Conservation (phyloP, 1,284 basidiomycete species). For the Neolentinus lepideus region DNA sequence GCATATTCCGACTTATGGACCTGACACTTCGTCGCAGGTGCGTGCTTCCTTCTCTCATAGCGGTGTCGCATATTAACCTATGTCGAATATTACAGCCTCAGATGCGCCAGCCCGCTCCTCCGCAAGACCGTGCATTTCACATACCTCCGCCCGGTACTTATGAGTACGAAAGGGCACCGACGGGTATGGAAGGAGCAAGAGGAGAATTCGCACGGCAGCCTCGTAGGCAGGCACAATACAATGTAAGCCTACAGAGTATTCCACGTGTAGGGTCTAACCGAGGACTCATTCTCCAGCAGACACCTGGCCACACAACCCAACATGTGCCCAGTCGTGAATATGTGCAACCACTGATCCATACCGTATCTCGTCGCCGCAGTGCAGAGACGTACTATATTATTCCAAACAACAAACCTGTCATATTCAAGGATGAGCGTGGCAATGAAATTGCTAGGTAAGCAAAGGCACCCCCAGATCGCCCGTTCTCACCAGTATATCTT, state of each 20-base stretch:
- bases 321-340: neutral
- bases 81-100: too few species aligned
- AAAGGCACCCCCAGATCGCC: neutral
- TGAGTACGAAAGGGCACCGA: too few species aligned
- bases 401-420: slow-evolving; percentile 9
- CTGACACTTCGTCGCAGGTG: neutral
- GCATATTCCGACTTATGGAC: neutral
- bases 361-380: neutral
- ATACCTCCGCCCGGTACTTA: neutral
- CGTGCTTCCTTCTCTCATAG: neutral
- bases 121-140: neutral
- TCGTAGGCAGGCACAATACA: neutral
- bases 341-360: neutral
- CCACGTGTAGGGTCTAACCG: neutral
- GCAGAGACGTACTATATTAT: slow-evolving; percentile 11
- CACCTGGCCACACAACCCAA: neutral
- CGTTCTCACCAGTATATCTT: neutral
- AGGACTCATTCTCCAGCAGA: neutral
- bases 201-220: neutral
- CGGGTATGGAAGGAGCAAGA: neutral
- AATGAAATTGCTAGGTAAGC: slow-evolving; percentile 8
- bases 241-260: neutral
- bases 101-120: too few species aligned
- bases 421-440: slow-evolving; percentile 11
- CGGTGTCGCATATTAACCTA: neutral